phyloP scores from a whole-genome alignment of 2,329 filamentous ascomycete species.

The Claviceps capensis region DNA sequence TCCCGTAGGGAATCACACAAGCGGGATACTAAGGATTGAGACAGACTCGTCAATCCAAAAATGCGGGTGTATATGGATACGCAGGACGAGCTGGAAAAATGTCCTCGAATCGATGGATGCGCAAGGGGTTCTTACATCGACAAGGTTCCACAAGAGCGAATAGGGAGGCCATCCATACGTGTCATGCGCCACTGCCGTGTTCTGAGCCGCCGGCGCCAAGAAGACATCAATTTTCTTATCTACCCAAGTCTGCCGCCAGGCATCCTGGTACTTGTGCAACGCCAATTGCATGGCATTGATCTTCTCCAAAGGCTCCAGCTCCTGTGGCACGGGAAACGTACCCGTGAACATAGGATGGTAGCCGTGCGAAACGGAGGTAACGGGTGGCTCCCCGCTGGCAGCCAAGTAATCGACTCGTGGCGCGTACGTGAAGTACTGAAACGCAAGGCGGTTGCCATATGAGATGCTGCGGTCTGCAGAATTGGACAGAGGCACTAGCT shows the following conservation, averaged over 20 bases:
- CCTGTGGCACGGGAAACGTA: constrained; percentile 3
- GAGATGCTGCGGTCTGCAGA: constrained; percentile 7
- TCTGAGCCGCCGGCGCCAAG: constrained; percentile 33
- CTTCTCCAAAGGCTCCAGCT: constrained; percentile 20
- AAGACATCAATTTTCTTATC: constrained; percentile 34
- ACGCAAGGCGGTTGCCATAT: constrained; percentile 7
- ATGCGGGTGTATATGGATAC: background rate
- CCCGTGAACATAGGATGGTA: background rate
- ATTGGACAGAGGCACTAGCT: constrained; percentile 21
- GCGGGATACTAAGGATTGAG: constrained; percentile 30
- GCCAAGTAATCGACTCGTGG: background rate
- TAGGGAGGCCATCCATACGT: constrained; percentile 31
- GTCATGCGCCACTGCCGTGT: constrained; percentile 38
- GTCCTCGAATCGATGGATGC: background rate
- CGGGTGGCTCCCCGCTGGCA: constrained; percentile 1
- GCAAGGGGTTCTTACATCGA: constrained; percentile 25
- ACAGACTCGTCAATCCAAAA: background rate
- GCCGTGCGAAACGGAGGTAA: background rate
- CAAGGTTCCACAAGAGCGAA: constrained; percentile 35
- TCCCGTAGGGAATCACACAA: constrained; percentile 31
- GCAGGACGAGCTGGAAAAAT: background rate
- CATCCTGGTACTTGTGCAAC: constrained; percentile 18
- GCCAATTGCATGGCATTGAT: constrained; percentile 11
- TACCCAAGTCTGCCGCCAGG: constrained; percentile 28
- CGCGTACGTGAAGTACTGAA: background rate